Conservation (phyloP, 768 basidiomycete species). For the Psilocybe cubensis region DNA sequence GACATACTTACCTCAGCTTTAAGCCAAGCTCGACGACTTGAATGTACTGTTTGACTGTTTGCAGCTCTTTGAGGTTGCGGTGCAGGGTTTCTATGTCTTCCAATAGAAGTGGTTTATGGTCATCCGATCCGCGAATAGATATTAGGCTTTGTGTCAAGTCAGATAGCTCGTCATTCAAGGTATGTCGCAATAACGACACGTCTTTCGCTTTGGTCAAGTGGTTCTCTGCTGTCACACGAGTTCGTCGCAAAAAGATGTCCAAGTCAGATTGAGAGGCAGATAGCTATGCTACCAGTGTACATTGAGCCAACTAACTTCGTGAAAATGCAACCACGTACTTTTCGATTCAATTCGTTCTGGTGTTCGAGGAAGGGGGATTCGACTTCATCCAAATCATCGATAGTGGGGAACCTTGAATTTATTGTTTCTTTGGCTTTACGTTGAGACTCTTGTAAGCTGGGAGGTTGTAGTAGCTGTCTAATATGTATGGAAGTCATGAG, state of each 20-base stretch:
- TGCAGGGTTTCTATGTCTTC: slow-evolving; percentile 85
- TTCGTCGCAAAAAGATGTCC: slow-evolving; percentile 48
- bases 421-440: slow-evolving; percentile 41
- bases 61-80: slow-evolving; percentile 73
- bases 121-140: slow-evolving; percentile 53
- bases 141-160: slow-evolving; percentile 67
- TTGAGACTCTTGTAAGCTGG: slow-evolving; percentile 40
- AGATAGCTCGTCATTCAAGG: slow-evolving; percentile 76
- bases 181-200: slow-evolving; percentile 76
- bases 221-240: slow-evolving; percentile 47
- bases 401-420: slow-evolving; percentile 48
- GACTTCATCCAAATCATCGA: slow-evolving; percentile 55
- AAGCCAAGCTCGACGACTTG: slow-evolving; percentile 73
- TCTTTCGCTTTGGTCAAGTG: slow-evolving; percentile 71
- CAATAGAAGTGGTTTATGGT: slow-evolving; percentile 64
- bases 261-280: slow-evolving; percentile 52
- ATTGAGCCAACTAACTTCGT: slow-evolving; percentile 31
- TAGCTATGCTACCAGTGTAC: slow-evolving; percentile 58
- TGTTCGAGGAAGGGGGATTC: slow-evolving; percentile 43
- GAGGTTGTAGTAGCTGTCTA: slow-evolving; percentile 50
- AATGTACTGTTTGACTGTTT: slow-evolving; percentile 77
- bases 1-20: slow-evolving; percentile 61
- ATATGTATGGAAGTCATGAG: slow-evolving; percentile 41
- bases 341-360: slow-evolving; percentile 43
- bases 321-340: slow-evolving; percentile 40